Base-by-base conservation (phyloP, 441 rosid genomes). In the Iberis amara region DNA sequence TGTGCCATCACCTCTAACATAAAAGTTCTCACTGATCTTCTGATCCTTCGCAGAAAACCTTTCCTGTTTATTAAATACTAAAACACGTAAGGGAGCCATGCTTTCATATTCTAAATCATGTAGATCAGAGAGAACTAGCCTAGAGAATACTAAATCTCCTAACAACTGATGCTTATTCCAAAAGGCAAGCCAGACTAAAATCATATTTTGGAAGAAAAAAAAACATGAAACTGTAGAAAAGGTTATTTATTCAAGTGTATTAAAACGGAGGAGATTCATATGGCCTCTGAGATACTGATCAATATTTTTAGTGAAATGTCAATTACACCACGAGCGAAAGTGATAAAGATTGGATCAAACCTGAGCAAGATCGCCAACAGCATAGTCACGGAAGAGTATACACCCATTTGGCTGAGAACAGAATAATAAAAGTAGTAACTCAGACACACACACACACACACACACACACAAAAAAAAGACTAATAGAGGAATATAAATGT, bases 1-100 rank as follows among this genome's bases (percentile, higher is more conserved):
- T 69, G 95, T 85, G 75, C 98, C 98, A 78, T 91, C 98, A 62
- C 89, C 96, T 73, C 96, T 80, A 65, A 75, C 95, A 63, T 83
- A 85, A 55, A 88, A 91, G 65, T 85, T 88, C 38, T 88, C 86
- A 52, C 96, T 77, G 48, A 91, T 85, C 72, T 73, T 73, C 62
- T 85, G 98, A 79, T 91, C 90, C 77, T 91, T 91, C 70, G 65
- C 57, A 51, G 80, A 73, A 44, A 87, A 74, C 71, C 98, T 80
- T 82, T 91, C 95, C 98, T 91, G 85, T 60, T 47, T 37, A 68
- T 39, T 11, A 46, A 31, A 32, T 8, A 58, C 21, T n/a, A 37
- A 33, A 23, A 15, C 60, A 26, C 38, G 45, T 59, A 8, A 55
- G 39, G 8, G 3, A 53, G 28, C 42, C 39, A 45, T 9, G 23